Evolutionary conservation across 2,329 filamentous ascomycete species (phyloP).

Genomic region (Arthroderma uncinatum): DNA sequence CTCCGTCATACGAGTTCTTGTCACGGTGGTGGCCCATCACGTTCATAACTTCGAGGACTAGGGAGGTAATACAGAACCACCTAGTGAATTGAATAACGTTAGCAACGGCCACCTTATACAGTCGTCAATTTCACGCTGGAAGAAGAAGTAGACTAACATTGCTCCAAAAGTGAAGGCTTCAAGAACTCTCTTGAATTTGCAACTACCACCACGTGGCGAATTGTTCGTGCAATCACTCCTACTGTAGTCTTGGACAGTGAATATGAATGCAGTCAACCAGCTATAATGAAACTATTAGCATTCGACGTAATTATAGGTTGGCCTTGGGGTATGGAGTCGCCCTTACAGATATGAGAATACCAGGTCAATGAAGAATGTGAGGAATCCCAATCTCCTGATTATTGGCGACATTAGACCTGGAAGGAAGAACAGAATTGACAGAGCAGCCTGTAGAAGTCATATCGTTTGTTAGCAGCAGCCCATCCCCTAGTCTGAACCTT

Average conservation of each 20-base stretch:
- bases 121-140: neutral
- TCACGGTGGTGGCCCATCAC: neutral
- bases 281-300: conserved; percentile 16
- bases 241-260: conserved; percentile 37
- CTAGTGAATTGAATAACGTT: neutral
- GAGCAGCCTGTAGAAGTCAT: conserved; percentile 18
- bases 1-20: neutral
- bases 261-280: conserved; percentile 41
- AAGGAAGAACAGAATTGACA: conserved; percentile 34
- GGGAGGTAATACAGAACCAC: neutral
- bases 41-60: neutral
- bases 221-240: conserved; percentile 24
- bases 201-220: conserved; percentile 25
- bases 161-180: conserved; percentile 37
- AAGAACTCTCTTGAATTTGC: conserved; percentile 31
- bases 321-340: neutral
- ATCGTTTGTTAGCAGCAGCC: neutral
- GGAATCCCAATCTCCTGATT: conserved; percentile 26
- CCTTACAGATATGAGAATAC: conserved; percentile 38
- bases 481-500: neutral
- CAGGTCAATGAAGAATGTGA: conserved; percentile 32
- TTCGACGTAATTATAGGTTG: neutral
- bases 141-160: conserved; percentile 28
- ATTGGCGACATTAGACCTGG: conserved; percentile 35
- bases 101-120: neutral